Conservation (phyloP, 108 stramenopile genomes). For the Epithemia pelagica region DNA sequence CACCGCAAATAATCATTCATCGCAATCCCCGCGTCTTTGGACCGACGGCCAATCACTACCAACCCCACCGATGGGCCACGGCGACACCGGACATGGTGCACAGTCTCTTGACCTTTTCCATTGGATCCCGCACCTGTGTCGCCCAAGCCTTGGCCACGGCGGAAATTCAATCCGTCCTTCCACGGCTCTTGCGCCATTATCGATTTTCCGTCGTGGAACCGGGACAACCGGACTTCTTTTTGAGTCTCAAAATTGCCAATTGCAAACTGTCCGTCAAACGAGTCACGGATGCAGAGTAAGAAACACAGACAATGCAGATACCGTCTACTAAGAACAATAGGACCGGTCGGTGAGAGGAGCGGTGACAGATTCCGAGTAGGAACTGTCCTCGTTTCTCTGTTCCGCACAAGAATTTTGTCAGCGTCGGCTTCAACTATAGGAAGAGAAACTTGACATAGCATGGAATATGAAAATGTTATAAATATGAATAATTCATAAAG, state of each 20-base stretch:
- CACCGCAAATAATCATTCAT: constrained; percentile 16
- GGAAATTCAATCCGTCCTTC: constrained; percentile 29
- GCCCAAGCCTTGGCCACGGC: constrained; percentile 44
- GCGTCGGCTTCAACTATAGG: no score
- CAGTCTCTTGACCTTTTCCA: constrained; percentile 31
- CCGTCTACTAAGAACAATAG: no score
- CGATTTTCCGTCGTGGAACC: constrained; percentile 22
- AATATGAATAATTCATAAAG: no score
- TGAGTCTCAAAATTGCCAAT: constrained; percentile 21
- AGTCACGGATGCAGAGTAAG: no score
- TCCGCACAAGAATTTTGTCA: no score
- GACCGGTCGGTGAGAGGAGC: no score
- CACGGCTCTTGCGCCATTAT: constrained; percentile 22
- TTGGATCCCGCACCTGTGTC: constrained; percentile 37
- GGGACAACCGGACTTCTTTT: constrained; percentile 16
- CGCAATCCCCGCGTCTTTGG: constrained; percentile 32
- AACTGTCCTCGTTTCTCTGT: no score
- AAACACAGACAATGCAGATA: no score
- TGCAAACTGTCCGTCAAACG: background rate
- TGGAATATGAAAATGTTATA: no score
- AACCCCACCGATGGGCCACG: constrained; percentile 34
- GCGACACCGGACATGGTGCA: constrained; percentile 10
- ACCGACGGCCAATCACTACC: constrained; percentile 24
- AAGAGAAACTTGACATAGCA: no score
- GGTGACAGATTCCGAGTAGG: no score